Conservation (phyloP, 2,329 filamentous ascomycete genomes). For the Blastomyces emzantsi region DNA sequence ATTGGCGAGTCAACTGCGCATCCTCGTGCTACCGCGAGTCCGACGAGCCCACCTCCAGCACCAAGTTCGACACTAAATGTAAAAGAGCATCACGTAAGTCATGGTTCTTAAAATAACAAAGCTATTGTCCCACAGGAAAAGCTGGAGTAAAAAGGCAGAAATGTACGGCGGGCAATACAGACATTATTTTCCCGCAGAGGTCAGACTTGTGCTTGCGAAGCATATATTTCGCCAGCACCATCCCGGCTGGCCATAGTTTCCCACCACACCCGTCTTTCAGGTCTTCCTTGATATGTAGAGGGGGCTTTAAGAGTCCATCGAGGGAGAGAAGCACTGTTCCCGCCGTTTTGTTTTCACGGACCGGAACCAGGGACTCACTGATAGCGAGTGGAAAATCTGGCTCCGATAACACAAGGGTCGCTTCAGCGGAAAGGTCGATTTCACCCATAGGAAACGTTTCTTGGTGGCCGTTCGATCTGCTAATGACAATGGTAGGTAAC, state of each 20-base stretch:
- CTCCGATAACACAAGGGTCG: not conserved
- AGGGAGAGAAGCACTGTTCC: conserved; percentile 52
- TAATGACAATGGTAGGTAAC: not conserved
- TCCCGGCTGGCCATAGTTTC: conserved; percentile 87
- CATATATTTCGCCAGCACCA: conserved; percentile 80
- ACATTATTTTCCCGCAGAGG: conserved; percentile 64
- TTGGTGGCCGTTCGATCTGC: not conserved
- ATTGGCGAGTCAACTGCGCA: conserved; percentile 50
- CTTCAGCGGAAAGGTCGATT: not conserved
- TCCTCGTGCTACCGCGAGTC: conserved; percentile 50
- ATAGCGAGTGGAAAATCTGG: conserved; percentile 21
- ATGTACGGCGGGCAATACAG: not conserved
- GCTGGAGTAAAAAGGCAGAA: not conserved
- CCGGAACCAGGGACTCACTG: conserved; percentile 48
- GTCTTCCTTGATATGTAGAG: conserved; percentile 75
- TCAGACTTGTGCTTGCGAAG: conserved; percentile 60
- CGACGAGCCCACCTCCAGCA: conserved; percentile 82
- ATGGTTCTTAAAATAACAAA: not conserved
- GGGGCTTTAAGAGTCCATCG: conserved; percentile 60
- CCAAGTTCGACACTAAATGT: conserved; percentile 71
- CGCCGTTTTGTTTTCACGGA: conserved; percentile 44
- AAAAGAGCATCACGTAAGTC: conserved; percentile 13
- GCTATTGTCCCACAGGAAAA: not conserved
- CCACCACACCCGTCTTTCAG: conserved; percentile 82
- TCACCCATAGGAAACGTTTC: conserved; percentile 3